Base-by-base conservation (phyloP, 306 rosid genomes). In the Cicer judaicum region DNA sequence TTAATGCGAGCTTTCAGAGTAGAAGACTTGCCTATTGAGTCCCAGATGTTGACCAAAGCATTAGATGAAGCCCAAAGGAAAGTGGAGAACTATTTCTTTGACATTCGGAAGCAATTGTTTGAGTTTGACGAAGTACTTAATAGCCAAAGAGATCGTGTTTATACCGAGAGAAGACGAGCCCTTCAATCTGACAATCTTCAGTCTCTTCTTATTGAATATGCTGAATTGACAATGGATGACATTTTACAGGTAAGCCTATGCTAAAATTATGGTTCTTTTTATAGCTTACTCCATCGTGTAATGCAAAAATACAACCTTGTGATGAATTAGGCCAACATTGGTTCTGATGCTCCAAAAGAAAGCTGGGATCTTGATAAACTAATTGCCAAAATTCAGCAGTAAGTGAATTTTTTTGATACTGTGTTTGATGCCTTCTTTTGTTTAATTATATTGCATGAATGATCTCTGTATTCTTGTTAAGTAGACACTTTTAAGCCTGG, bases 21-120 rank as follows among this genome's bases (percentile, higher is more conserved):
- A 65, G 98, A 94, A 81, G 97, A 94, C 82, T 88, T 94, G 38
- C 98, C 98, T 72, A 94, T 94, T 34, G 98, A 94, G 77, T 94
- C 98, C 73, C 86, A 87, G 91, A 94, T 94, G 97, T 82, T 94
- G 80, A 94, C 98, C 78, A 94, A 91, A 87, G 97, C 98, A 84
- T 88, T 94, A 49, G 97, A 91, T 81, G 98, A 94, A 86, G 98
- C 98, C 80, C 98, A 94, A 75, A 83, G 96, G 80, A 94, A 94
- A 90, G 98, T 94, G 64, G 97, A 94, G 83, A 94, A 90, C 78
- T 94, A 94, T 75, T 94, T 94, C 85, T 91, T 94, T 67, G 98
- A 94, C 78, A 91, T 94, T 70, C 87, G 98, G 68, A 94, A 94
- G 89, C 98, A 94, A 70, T 85, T 94, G 81, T 94, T 94, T 73